These are phyloP conservation scores for Aspergillus haitiensis DNA, from an alignment of 495 filamentous ascomycete genomes.

Conservation along the genomic window DNA sequence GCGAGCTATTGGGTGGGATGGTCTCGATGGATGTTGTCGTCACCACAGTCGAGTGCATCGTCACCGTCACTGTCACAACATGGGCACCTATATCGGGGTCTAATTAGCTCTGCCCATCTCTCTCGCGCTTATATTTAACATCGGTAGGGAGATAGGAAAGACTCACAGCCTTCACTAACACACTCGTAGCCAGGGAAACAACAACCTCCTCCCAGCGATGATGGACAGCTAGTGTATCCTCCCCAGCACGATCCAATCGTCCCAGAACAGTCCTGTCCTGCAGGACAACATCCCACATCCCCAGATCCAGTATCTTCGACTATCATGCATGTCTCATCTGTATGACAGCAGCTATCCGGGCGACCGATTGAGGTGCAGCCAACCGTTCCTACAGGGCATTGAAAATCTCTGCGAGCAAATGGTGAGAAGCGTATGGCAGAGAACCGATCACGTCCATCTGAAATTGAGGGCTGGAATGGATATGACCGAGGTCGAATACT, in stretches of 20 bases:
- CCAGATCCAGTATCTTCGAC: slow-evolving; percentile 72
- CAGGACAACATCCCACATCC: slow-evolving; percentile 82
- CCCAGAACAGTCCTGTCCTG: slow-evolving; percentile 66
- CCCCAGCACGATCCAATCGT: slow-evolving; percentile 60
- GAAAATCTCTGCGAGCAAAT: slow-evolving; percentile 54
- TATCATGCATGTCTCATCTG: slow-evolving; percentile 65
- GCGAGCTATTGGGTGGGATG: slow-evolving; percentile 29
- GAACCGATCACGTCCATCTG: slow-evolving; percentile 27
- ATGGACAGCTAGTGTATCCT: slow-evolving; percentile 67
- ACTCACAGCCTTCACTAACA: slow-evolving; percentile 77
- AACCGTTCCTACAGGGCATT: slow-evolving; percentile 70
- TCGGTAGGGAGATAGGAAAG: slow-evolving; percentile 1
- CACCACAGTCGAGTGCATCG: slow-evolving; percentile 44
- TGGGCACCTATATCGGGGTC: slow-evolving; percentile 37
- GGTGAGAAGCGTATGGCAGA: slow-evolving; percentile 24
- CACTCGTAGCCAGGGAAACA: slow-evolving; percentile 82
- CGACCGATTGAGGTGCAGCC: slow-evolving; percentile 67
- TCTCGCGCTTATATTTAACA: neutral
- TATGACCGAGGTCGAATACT: slow-evolving; percentile 27
- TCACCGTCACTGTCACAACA: slow-evolving; percentile 49
- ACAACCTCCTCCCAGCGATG: slow-evolving; percentile 76
- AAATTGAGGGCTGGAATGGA: slow-evolving; percentile 42
- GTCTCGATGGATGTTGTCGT: slow-evolving; percentile 44
- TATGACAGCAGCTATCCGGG: slow-evolving; percentile 74
- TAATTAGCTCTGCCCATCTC: slow-evolving; percentile 7